Conservation (phyloP, 2,329 filamentous ascomycete species). For the Trematosphaeria pertusa region DNA sequence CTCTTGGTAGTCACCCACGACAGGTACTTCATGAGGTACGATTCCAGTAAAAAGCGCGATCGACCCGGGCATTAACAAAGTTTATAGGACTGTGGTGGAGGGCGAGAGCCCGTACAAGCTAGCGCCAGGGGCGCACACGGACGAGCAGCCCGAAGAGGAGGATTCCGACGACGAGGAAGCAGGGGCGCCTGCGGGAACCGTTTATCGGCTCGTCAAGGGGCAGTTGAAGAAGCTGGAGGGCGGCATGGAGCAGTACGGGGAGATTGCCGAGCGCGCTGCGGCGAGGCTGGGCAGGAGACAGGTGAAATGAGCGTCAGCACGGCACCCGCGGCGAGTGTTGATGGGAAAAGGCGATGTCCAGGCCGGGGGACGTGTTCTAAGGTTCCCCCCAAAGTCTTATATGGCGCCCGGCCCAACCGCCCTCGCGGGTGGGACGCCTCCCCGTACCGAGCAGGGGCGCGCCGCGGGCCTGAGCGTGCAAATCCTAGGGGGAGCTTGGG, state of each 20-base stretch:
- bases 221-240: constrained; percentile 43
- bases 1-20: constrained; percentile 83
- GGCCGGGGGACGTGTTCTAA: not conserved
- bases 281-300: constrained; percentile 29
- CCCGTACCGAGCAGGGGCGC: not conserved
- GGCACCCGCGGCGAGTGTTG: not conserved
- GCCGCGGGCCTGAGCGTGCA: constrained; percentile 16
- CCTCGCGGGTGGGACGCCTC: constrained; percentile 3
- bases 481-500: constrained; percentile 34
- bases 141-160: constrained; percentile 50
- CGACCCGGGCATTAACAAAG: no score
- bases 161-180: constrained; percentile 55
- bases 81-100: constrained; percentile 71
- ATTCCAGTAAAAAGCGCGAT: constrained; percentile 31
- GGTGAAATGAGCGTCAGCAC: not conserved
- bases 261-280: constrained; percentile 42
- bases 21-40: constrained; percentile 73
- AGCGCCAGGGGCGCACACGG: constrained; percentile 45
- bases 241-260: constrained; percentile 49
- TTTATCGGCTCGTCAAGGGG: constrained; percentile 45
- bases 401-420: constrained; percentile 1
- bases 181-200: constrained; percentile 51
- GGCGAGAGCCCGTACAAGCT: constrained; percentile 55
- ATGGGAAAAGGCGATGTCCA: not conserved
- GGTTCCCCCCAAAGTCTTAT: not conserved